Evolutionary conservation across 2,329 filamentous ascomycete genomes (phyloP), one percentile per base, ranked within the genome.

Genomic region (Cadophora sp.): DNA sequence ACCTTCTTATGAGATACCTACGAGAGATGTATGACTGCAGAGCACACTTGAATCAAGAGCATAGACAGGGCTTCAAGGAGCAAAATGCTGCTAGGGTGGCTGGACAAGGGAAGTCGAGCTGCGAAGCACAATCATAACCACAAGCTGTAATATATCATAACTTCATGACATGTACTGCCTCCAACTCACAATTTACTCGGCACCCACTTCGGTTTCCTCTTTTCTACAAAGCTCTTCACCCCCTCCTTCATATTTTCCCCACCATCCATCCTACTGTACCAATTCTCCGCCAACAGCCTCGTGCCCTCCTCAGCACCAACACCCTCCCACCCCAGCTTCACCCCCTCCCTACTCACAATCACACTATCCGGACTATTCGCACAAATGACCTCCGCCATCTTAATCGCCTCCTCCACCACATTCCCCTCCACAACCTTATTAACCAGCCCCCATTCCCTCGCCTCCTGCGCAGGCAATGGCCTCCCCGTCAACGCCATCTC

Each of bases 231-330:
- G 69, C 91, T 92, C 79, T 78, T 82, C 24, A 94, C 82, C 0
- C 92, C 92, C 80, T 94, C 92, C 65, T 85, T 86, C 79, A 93
- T 89, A 79, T 95, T 95, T 73, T 91, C 89, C 0, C 88, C 91
- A 1, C 82, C 84, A 70, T 89, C 83, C 66, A 94, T 83, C 68
- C 82, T 82, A 64, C 81, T 81, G 74, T 87, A 90, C 82, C 89
- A 86, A 1, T 84, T 84, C 64, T 87, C 83, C 19, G 84, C 82
- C 65, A 92, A 77, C 71, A 87, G 76, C 69, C 81, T 81, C 43
- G 88, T 92, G 2, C 73, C 76, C 69, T 86, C 84, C 77, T 89
- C 87, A 0, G 89, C 90, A 12, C 89, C 87, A 24, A 89, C 80
- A 0, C 84, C 86, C 73, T 93, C 91, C 91, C 91, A 94, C 0